Base-by-base conservation (phyloP, 805 yeast genomes). In the Clavispora phyllophila region DNA sequence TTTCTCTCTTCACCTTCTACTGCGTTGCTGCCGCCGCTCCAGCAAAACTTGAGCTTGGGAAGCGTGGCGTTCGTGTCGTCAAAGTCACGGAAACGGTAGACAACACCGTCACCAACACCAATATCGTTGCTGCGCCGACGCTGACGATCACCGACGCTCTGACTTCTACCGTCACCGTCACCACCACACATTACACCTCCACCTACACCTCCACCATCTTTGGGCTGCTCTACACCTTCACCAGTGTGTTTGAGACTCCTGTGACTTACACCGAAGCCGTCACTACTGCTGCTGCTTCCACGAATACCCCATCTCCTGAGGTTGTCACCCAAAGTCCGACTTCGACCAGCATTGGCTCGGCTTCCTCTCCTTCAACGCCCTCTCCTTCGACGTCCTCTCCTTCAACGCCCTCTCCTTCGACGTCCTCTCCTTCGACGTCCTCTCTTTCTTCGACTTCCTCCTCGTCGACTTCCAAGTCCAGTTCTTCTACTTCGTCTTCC, bases 141-240 rank as follows among this genome's bases (percentile, higher is more conserved):
- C 45, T 57, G 2, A 66, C 72, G 15, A 33, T 44, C 17, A 64
- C 71, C 17, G 55, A 65, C 44, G 42, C 55, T 37, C 45, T 54
- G 20, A 50, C 61, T 26, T 54, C 57, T 39, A 65, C 72, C 18
- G 50, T 61, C 17, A 65, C 70, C 14, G 53, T 61, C 31, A 70
- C 75, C 15, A 56, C 62, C 20, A 70, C 74, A 19, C 56, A 60
- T 23, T 69, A 68, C 52, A 70, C 74, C 33, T 72, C 73, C 14
- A 70, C 75, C 7, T 68, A 63, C 31, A 70, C 75, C 5, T 60
- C 65, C 2, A 68, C 72, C 14, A 62, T 69, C n/a, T 61, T 63
- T 42, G 74, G 74, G 18, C 51, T 58, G 20, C 66, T 66, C 13
- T 46, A 54, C 26, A 65, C 71, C 23, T 68, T 52, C 50, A 60